phyloP scores from a whole-genome alignment of 441 rosid species.

The Populus hybrid region DNA sequence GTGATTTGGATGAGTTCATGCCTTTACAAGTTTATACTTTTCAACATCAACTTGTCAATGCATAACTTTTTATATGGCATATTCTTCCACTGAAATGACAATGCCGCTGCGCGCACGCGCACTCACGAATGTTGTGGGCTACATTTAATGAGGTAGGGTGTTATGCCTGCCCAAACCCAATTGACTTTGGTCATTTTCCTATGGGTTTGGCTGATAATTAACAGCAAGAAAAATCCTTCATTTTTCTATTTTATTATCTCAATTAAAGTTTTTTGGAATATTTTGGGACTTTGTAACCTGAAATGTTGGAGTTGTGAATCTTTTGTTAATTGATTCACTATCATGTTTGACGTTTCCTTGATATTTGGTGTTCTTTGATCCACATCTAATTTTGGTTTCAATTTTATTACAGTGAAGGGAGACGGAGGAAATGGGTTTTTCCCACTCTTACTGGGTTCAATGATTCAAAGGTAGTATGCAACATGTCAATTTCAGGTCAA shows the following conservation, averaged over 20 bases:
- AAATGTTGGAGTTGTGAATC: neutral
- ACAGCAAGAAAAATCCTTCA: neutral
- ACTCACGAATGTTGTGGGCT: neutral
- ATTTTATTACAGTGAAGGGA: conserved; percentile 75
- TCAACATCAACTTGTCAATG: neutral
- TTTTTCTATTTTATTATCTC: neutral
- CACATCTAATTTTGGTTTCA: conserved; percentile 18
- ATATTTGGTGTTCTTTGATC: neutral
- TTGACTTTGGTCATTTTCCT: neutral
- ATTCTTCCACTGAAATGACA: neutral
- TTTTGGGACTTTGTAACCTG: neutral
- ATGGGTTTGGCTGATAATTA: neutral
- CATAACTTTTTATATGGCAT: neutral
- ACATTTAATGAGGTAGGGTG: neutral
- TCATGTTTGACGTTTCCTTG: neutral
- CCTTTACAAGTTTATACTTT: neutral
- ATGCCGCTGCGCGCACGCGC: neutral
- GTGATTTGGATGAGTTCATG: neutral
- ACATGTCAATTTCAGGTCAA: conserved; percentile 19
- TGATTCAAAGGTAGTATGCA: conserved; percentile 50
- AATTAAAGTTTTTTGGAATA: neutral
- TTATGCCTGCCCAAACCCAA: neutral
- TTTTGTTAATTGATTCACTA: neutral
- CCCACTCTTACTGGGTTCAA: conserved; percentile 59
- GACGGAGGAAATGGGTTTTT: conserved; percentile 91